Evolutionary conservation across 192 early-diverging fungal genomes (phyloP), one percentile per base, ranked within the genome.

Genomic region (Phycomyces blakesleeanus): DNA sequence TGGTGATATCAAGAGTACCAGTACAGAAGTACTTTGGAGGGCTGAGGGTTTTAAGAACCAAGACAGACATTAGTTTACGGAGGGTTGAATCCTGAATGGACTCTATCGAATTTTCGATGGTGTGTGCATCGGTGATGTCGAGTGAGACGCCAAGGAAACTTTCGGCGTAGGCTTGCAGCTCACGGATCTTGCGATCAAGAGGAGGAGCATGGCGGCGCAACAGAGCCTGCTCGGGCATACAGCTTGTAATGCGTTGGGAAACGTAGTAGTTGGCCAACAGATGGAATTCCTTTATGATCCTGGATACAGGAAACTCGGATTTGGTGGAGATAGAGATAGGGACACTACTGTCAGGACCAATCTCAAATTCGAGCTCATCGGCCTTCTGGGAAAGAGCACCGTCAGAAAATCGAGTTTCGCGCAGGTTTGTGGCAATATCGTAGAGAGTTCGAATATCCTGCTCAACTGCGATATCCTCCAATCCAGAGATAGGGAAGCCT

Each of bases 11-110:
- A 26, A 91, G 61, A 22, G 89, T 92, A 24, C 95, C 97, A 6
- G 92, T 93, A 74, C 95, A 97, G 63, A 98, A 95, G 60, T 99
- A 99, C 60, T 94, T 92, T n/a, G 97, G 94, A 67, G 91, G 89
- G 86, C 94, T 92, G 90, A 99, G 93, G 62, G 94, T 93, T 66
- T 95, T 90, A 16, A 81, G 81, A 34, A 76, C 87, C 71, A 86
- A 69, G 26, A 99, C 91, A 57, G 93, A 89, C 50, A 98, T 81
- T 44, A 98, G 83, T 55, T 95, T 89, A 34, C 75, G 72, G 57
- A 76, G 47, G 77, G 78, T 53, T 58, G 79, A 53, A 69, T 84
- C 80, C 77, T 89, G 40, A 78, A 85, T 68, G 68, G 86, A 40
- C 76, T 87, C 55, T 77, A 88, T 29, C 71, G 83, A 67, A 64